Base-by-base conservation (phyloP, 148 eudicot genomes). In the Vaccinium corymbosum region DNA sequence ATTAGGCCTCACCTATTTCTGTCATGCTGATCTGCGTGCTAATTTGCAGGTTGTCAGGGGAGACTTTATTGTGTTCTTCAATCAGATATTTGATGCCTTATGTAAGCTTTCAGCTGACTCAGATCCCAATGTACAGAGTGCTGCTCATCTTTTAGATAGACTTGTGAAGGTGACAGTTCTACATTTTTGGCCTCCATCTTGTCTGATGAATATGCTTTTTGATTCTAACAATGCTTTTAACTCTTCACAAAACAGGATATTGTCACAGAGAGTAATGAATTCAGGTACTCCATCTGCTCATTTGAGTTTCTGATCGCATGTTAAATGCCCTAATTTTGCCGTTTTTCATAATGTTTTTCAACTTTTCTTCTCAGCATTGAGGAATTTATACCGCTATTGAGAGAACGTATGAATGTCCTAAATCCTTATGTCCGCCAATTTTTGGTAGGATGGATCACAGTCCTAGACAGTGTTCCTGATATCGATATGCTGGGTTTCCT, bases 371-470 rank as follows among this genome's bases (percentile, higher is more conserved):
- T 57, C 93, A 97, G 99, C 89, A 97, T 97, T 81, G 99, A 97
- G 88, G 99, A 97, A 88, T 97, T 97, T 89, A 97, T 97, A 86
- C 99, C 99, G 29, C 89, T 97, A 92, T 86, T 97, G 90, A 93
- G 98, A 87, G 99, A 97, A 85, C 94, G 99, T 66, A 97, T 97
- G 99, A 97, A 95, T 90, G 94, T 97, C 85, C 84, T 97, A 20
- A 95, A 94, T 88, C 98, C 99, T 49, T 94, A 90, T 89, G 99
- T 95, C 84, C 99, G 99, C 83, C 99, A 95, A 82, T 97, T 97
- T 87, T 88, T 97, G 91, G 99, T 97, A 19, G 99, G 98, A 78
- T 97, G 99, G 99, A 97, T 97, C 87, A 97, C 99, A 48, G 99
- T 97, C 68, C 83, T 97, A 83, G 99, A 97, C 88, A 97, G 99